Evolutionary conservation across 2,329 filamentous ascomycete species (phyloP).

Genomic region (Trichoderma afroharzianum): DNA sequence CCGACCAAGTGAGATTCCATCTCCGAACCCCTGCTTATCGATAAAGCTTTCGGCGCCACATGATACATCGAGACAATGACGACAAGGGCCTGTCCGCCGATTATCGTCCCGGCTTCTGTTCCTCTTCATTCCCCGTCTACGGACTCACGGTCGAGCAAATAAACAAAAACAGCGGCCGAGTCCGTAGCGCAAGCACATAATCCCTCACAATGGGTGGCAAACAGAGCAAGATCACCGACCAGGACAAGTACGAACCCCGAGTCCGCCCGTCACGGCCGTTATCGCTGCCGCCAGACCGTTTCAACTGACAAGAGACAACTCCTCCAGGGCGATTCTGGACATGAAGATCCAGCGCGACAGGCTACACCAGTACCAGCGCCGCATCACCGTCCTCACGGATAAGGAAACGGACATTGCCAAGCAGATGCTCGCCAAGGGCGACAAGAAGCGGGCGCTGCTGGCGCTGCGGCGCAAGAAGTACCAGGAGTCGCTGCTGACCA

Average conservation of each 20-base stretch:
- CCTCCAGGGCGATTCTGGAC: slow-evolving; percentile 82
- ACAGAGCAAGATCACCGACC: slow-evolving; percentile 58
- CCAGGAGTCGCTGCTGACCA: slow-evolving; percentile 81
- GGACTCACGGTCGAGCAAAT: not conserved
- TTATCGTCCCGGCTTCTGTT: not conserved
- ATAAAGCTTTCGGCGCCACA: slow-evolving; percentile 16
- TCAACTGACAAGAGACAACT: not conserved
- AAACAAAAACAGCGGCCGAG: slow-evolving; percentile 1
- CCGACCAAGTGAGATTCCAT: not conserved
- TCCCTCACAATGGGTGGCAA: slow-evolving; percentile 49
- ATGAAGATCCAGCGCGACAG: slow-evolving; percentile 97
- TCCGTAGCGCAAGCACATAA: not conserved
- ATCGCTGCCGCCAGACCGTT: not conserved
- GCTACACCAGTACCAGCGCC: slow-evolving; percentile 91
- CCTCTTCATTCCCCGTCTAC: not conserved
- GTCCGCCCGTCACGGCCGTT: not conserved
- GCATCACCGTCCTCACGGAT: slow-evolving; percentile 79
- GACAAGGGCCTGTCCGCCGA: slow-evolving; percentile 12
- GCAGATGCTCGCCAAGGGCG: slow-evolving; percentile 73
- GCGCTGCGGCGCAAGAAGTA: slow-evolving; percentile 95
- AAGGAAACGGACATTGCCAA: slow-evolving; percentile 84
- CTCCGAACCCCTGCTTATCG: slow-evolving; percentile 3
- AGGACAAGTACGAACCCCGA: slow-evolving; percentile 67
- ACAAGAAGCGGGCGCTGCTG: slow-evolving; percentile 78
- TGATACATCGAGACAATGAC: slow-evolving; percentile 16